Evolutionary conservation across 345 rosid species (phyloP).

Genomic region (Leavenworthia alabamica): DNA sequence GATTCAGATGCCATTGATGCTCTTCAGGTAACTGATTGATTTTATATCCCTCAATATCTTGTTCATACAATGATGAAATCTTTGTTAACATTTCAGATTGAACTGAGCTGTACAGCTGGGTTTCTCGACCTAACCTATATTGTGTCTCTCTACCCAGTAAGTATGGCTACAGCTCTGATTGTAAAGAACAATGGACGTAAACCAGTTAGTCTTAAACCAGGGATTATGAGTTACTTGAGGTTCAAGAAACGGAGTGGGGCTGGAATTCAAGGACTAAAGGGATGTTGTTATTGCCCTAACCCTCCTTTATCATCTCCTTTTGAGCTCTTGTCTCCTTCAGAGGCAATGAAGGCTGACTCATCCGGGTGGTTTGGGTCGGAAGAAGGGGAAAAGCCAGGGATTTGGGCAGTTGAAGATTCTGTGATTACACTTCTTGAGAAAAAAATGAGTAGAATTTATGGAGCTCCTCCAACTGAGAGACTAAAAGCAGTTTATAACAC

Average conservation of each 20-base stretch:
- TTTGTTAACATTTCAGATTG: constrained; percentile 48
- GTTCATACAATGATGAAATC: constrained; percentile 1
- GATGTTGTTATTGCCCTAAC: constrained; percentile 54
- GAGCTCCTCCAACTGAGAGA: constrained; percentile 73
- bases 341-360: constrained; percentile 72
- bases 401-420: constrained; percentile 60
- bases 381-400: constrained; percentile 52
- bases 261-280: constrained; percentile 56
- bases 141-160: constrained; percentile 61
- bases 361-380: constrained; percentile 53
- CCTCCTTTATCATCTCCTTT: constrained; percentile 77
- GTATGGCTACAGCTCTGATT: constrained; percentile 70
- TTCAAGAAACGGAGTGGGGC: constrained; percentile 52
- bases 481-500: constrained; percentile 55
- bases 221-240: constrained; percentile 64
- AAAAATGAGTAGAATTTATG: constrained; percentile 69
- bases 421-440: constrained; percentile 49
- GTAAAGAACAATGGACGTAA: constrained; percentile 65
- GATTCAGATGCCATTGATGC: constrained; percentile 90
- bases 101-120: constrained; percentile 55
- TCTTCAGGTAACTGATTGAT: constrained; percentile 49
- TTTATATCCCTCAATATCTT: background rate
- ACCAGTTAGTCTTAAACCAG: constrained; percentile 54
- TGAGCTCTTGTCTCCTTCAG: constrained; percentile 65
- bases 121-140: constrained; percentile 55